Percentiles rank a stretch among this genome's conserved stretches.
phyloP scores from a whole-genome alignment of 2,329 filamentous ascomycete species.

The Talaromyces marneffei region DNA sequence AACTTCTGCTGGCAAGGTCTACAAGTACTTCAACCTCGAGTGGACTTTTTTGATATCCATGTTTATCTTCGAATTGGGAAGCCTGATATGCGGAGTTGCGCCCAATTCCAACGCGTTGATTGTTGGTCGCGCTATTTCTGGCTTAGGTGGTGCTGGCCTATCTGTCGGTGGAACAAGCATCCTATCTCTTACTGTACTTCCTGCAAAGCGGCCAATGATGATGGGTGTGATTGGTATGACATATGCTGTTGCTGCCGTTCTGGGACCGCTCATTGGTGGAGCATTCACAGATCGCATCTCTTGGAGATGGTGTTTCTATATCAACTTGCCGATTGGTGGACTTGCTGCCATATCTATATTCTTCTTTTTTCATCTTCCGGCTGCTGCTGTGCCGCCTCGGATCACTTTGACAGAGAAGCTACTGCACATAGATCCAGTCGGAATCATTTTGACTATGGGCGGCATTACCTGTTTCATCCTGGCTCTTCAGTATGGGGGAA shows the following conservation, averaged over 20 bases:
- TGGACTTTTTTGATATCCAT: slow-evolving; percentile 17
- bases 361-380: not conserved
- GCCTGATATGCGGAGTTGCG: slow-evolving; percentile 22
- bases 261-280: slow-evolving; percentile 41
- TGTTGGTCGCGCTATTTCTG: slow-evolving; percentile 25
- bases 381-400: not conserved
- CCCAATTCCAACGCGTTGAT: slow-evolving; percentile 21
- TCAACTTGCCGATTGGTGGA: slow-evolving; percentile 43
- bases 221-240: slow-evolving; percentile 25
- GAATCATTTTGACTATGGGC: slow-evolving; percentile 18
- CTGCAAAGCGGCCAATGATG: slow-evolving; percentile 26
- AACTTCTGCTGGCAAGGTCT: slow-evolving; percentile 1
- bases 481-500: slow-evolving; percentile 24
- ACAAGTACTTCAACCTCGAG: not conserved
- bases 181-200: slow-evolving; percentile 25
- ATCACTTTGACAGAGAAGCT: slow-evolving; percentile 18
- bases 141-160: slow-evolving; percentile 24
- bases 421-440: slow-evolving; percentile 21
- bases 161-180: slow-evolving; percentile 41
- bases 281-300: slow-evolving; percentile 17
- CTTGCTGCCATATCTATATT: slow-evolving; percentile 1
- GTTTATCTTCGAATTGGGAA: slow-evolving; percentile 26
- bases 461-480: slow-evolving; percentile 21
- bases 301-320: slow-evolving; percentile 53
- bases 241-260: slow-evolving; percentile 15